Evolutionary conservation across 1,284 basidiomycete genomes (phyloP), one percentile per base, ranked within the genome.

Genomic region (Phaffia rhodozyma): DNA sequence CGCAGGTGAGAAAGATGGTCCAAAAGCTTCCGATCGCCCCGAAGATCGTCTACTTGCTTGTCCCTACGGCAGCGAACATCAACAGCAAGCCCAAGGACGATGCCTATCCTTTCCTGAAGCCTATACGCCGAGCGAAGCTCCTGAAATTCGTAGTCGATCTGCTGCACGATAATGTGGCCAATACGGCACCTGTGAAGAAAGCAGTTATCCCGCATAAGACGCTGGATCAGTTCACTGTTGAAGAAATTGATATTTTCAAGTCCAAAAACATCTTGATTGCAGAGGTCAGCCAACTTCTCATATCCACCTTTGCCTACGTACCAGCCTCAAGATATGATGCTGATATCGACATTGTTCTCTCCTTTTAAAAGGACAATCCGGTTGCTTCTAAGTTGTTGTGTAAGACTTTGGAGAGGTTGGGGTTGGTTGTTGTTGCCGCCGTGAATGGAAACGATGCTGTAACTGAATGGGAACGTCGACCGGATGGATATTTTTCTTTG

Each of bases 1-100:
- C 2, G 38, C 5, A 43, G 13, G 6, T 43, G 38, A 43, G 13
- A 16, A 16, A 43, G 38, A 43, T 43, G 38, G 13, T 16, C 16
- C 38, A 43, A 16, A 43, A 43, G 16, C 38, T 43, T 43, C 13
- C 38, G 16, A 43, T 71, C 30, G 79, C 82, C 9, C 82, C 84
- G 3, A 61, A 52, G 23, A 54, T 61, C 25, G 43, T 61, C 59
- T 52, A 53, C 20, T 25, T 61, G 34, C 54, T 61, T 27, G 49
- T 54, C 9, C 59, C 59, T 5, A 53, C 59, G 5, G 21, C 59
- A 11, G 50, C n/a, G 7, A 61, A 49, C 25, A 29, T 61, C 18
- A 47, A 48, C 1, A 75, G 81, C 29, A 23, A 29, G 51, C 38
- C 61, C 23, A n/a, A 48, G 32, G 32, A 30, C n/a, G 5, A 56